Conservation (phyloP, 2,329 filamentous ascomycete species). For the Talaromyces rugulosus region DNA sequence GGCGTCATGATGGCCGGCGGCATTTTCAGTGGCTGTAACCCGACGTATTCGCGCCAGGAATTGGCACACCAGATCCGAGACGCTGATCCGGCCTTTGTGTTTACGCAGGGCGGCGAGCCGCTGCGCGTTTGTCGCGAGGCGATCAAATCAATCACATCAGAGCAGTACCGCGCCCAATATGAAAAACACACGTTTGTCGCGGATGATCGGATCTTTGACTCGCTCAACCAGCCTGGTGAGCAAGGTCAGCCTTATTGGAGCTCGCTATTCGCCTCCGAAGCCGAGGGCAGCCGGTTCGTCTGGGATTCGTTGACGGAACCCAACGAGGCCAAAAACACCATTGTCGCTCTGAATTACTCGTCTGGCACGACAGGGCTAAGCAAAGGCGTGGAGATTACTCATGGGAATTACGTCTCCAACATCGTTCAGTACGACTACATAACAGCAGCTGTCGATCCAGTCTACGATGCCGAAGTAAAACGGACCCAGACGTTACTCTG, state of each 20-base stretch:
- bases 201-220: slow-evolving; percentile 3
- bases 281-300: slow-evolving; percentile 53
- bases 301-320: slow-evolving; percentile 52
- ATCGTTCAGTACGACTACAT: slow-evolving; percentile 56
- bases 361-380: slow-evolving; percentile 71
- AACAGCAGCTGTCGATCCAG: slow-evolving; percentile 38
- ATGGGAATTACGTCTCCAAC: slow-evolving; percentile 72
- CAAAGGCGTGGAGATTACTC: slow-evolving; percentile 80
- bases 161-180: background rate
- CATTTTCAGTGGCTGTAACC: slow-evolving; percentile 73
- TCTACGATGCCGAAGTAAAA: slow-evolving; percentile 43
- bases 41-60: slow-evolving; percentile 65
- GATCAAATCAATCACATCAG: slow-evolving; percentile 16
- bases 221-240: slow-evolving; percentile 15
- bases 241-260: slow-evolving; percentile 57
- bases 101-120: slow-evolving; percentile 30
- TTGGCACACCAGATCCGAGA: slow-evolving; percentile 72
- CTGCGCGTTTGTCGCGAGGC: slow-evolving; percentile 11
- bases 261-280: slow-evolving; percentile 50
- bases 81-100: slow-evolving; percentile 62
- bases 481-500: slow-evolving; percentile 50
- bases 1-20: slow-evolving; percentile 74
- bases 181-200: slow-evolving; percentile 4
- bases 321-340: slow-evolving; percentile 32
- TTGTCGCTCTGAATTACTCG: slow-evolving; percentile 73